Conservation (phyloP, 2,329 filamentous ascomycete species). For the Canariomyces notabilis region DNA sequence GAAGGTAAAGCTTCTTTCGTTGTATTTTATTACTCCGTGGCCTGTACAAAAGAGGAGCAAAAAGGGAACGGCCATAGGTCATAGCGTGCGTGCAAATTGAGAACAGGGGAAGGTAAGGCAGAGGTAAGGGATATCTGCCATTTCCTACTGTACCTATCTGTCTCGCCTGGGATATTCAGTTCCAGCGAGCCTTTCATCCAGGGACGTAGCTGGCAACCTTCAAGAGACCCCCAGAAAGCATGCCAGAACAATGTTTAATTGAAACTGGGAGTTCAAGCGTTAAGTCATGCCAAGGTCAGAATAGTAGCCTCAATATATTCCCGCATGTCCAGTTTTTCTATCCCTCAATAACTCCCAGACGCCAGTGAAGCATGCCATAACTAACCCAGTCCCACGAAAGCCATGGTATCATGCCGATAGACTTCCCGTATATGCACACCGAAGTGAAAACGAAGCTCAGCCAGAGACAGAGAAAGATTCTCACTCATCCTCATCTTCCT, state of each 20-base stretch:
- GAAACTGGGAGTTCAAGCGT: no score
- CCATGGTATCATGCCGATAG: slow-evolving; percentile 7
- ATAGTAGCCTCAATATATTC: background rate
- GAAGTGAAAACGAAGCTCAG: slow-evolving; percentile 6
- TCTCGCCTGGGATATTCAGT: background rate
- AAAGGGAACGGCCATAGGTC: background rate
- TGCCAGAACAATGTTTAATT: no score
- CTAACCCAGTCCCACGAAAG: background rate
- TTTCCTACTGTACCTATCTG: background rate
- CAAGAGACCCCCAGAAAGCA: no score
- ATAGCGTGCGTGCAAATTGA: background rate
- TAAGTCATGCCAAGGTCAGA: background rate
- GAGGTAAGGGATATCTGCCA: background rate
- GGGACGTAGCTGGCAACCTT: no score
- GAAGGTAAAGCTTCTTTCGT: background rate
- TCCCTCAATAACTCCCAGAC: background rate
- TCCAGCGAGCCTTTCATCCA: no score
- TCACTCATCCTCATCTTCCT: slow-evolving; percentile 12
- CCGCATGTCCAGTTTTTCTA: background rate
- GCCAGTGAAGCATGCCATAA: background rate
- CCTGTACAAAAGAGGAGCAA: background rate
- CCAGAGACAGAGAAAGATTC: background rate
- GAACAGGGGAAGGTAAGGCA: background rate
- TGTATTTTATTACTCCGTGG: background rate
- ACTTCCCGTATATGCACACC: slow-evolving; percentile 19